Evolutionary conservation across 2,329 filamentous ascomycete genomes (phyloP), one percentile per base, ranked within the genome.

Genomic region (Nothophaeocryptopus gaeumannii): DNA sequence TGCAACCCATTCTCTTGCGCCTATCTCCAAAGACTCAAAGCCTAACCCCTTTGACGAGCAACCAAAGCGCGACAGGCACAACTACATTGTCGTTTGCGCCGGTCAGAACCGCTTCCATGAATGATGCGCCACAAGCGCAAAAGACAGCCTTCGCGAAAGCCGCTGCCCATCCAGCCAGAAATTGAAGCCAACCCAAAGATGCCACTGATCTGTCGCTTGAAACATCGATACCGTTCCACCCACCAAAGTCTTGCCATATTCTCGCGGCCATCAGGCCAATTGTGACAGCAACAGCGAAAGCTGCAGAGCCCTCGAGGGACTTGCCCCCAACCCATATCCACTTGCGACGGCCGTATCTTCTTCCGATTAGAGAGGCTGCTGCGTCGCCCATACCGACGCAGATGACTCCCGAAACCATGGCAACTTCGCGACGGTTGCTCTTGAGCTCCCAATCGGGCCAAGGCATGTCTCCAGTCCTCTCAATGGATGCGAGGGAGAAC

Each of bases 71-170:
- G 50, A 99, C 83, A 3, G 93, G 93, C 56, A 97, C 92, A 56
- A 97, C 85, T 13, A 99, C 93, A 75, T 99, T 99, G 76, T 99
- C 93, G 70, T 99, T 99, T 29, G 92, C 93, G 2, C 93, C 93
- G 11, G 93, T 97, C 56, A 99, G 74, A 39, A 96, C 92, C 20
- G 93, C 91, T 74, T 99, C 93, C 45, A 93, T 95, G 60, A 96
- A 77, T 70, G 91, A 96, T 26, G 91, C 89, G 50, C 90, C 81
- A 36, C 79, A 78, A 5, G 88, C 90, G 58, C 90, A 95, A 40
- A 88, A 65, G 4, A 77, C 74, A 9, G 86, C 83, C 65, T 92
- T 93, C 20, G 72, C 46, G 11, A 73, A 68, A 29, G 67, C 61
- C 1, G 61, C 32, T 50, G 59, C 10, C 60, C 54, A 61, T 47